Evolutionary conservation across 495 filamentous ascomycete genomes (phyloP).

Genomic region (Penicillium tannophilum): DNA sequence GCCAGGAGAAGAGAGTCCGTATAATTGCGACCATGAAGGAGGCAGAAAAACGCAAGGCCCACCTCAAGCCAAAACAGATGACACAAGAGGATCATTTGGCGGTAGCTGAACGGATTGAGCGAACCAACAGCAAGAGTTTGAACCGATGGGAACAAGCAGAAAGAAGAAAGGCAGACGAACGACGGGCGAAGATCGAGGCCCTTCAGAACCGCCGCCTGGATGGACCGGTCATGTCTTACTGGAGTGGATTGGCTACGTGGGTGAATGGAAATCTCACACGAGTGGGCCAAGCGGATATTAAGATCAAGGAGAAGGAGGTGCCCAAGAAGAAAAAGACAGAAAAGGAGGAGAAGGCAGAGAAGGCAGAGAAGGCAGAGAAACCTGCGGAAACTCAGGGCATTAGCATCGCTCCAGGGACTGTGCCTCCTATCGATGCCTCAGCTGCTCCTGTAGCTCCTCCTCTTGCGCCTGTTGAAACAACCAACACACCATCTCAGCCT

Average conservation of each 20-base stretch:
- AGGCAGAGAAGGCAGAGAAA: conserved; percentile 20
- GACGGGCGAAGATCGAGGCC: conserved; percentile 77
- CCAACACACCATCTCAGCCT: conserved; percentile 2
- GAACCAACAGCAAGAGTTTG: conserved; percentile 84
- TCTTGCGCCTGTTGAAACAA: background rate
- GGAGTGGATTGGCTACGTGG: conserved; percentile 85
- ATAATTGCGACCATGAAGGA: conserved; percentile 85
- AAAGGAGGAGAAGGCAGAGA: conserved; percentile 35
- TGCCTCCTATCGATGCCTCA: background rate
- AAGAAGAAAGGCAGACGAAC: conserved; percentile 79
- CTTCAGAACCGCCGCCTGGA: conserved; percentile 82
- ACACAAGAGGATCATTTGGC: conserved; percentile 86
- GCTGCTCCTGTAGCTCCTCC: background rate
- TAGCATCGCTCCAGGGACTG: background rate
- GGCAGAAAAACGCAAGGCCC: conserved; percentile 76
- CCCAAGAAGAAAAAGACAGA: conserved; percentile 36
- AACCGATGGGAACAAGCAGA: conserved; percentile 94
- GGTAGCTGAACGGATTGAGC: conserved; percentile 81
- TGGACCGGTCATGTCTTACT: conserved; percentile 89
- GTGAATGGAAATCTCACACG: conserved; percentile 73
- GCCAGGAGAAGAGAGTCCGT: conserved; percentile 75
- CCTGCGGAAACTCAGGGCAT: background rate
- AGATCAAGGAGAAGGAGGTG: conserved; percentile 47
- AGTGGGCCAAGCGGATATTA: conserved; percentile 68
- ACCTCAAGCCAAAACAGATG: conserved; percentile 74